Evolutionary conservation across 2,329 filamentous ascomycete genomes (phyloP), one percentile per base, ranked within the genome.

Genomic region (Orbilia oligospora): DNA sequence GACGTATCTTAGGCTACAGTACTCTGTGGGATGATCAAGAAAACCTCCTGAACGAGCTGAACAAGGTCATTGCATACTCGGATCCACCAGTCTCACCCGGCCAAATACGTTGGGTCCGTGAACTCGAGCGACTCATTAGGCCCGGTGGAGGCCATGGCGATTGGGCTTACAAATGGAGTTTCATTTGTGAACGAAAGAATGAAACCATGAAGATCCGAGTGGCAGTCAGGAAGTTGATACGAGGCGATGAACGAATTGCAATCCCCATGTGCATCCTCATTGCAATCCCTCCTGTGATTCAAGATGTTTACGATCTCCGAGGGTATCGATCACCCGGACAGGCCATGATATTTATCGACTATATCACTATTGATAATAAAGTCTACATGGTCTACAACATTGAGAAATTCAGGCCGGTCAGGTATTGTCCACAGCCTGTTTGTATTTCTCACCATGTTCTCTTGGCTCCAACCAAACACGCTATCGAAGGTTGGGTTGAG

Each of bases 301-400:
- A 63, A 2, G 75, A 78, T n/a, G 3, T 78, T 27, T 48, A 44
- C 27, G 64, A 56, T 1, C 30, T 78, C 3, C 51, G 75, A 5
- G 12, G 33, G 1, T 64, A 78, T 44, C 14, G 44, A 22, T n/a
- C 18, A 14, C 22, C 41, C 8, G 61, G 48, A 10, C 63, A 64
- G 6, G 16, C 30, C 1, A 69, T 71, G 18, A 27, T 78, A 18
- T 72, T 71, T 55, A 22, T 72, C 3, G 75, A 78, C 20, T 78
- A 72, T 18, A 10, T 56, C 20, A 27, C 20, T 12, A 33, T 68
- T 6, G 51, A 56, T 1, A 10, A 69, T 4, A 30, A 68, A 1
- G 27, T 78, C 10, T 78, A 48, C 20, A 48, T 78, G 8, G 18
- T 78, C 16, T 78, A 64, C 41, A 71, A 78, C 20, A 53, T 78